Conservation (phyloP, 1,284 basidiomycete species). For the Cutaneotrichosporon cutaneum region DNA sequence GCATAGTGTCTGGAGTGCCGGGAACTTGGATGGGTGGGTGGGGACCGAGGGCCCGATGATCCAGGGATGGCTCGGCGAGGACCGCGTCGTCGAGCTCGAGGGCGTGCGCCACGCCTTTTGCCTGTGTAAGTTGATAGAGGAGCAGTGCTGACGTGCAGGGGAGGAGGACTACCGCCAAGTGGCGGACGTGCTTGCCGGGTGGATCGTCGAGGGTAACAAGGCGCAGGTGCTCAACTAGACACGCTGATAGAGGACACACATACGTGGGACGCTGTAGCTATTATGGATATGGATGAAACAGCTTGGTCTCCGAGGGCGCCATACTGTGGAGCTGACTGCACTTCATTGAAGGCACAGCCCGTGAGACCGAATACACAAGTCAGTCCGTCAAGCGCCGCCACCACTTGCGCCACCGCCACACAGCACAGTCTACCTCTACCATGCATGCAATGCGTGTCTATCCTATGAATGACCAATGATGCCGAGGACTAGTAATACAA, state of each 20-base stretch:
- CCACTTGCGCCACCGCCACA: not conserved
- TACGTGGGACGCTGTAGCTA: not conserved
- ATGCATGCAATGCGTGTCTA: constrained; percentile 3
- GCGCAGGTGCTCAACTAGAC: not conserved
- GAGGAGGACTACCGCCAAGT: constrained; percentile 36
- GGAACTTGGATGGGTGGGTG: constrained; percentile 45
- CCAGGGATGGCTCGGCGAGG: constrained; percentile 34
- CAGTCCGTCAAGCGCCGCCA: not conserved
- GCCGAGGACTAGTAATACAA: not conserved
- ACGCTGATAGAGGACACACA: not conserved
- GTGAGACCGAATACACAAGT: not conserved
- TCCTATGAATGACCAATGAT: not conserved
- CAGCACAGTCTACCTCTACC: not conserved
- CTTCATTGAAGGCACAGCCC: not conserved
- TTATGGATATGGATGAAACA: not conserved
- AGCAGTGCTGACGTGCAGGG: constrained; percentile 23
- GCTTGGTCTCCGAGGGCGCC: not conserved
- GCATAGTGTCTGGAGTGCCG: constrained; percentile 39
- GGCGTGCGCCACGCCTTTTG: constrained; percentile 48
- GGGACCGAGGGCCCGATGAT: constrained; percentile 44
- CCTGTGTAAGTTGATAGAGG: constrained; percentile 34
- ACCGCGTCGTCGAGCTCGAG: constrained; percentile 31
- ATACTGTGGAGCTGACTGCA: not conserved
- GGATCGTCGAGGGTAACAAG: constrained; percentile 25
- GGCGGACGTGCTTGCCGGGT: constrained; percentile 37